Evolutionary conservation across 352 stramenopile species (phyloP).

Genomic region (Phytophthora ramorum): DNA sequence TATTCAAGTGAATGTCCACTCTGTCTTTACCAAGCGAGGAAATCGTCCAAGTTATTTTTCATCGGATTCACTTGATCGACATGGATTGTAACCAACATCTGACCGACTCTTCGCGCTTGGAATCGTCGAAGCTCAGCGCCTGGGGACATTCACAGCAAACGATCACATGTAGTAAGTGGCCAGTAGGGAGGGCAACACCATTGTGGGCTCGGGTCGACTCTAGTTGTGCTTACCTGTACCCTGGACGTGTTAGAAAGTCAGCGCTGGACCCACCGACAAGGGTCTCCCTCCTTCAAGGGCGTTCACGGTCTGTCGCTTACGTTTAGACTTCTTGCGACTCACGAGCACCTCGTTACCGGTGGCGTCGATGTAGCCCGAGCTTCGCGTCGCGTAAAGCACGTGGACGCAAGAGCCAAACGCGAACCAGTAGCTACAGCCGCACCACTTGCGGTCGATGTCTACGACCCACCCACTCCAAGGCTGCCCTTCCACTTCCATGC

Average conservation of each 20-base stretch:
- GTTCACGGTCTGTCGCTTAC: neutral
- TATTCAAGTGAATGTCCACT: neutral
- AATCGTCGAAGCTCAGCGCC: no score
- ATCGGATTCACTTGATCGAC: neutral
- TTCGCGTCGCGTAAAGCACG: neutral
- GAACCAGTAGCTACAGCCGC: slow-evolving; percentile 3
- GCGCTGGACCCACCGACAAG: neutral
- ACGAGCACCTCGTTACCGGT: slow-evolving; percentile 1
- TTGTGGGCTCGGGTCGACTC: no score
- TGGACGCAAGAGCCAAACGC: slow-evolving; percentile 7
- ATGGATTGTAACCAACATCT: no score
- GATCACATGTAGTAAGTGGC: no score
- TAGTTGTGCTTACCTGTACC: no score
- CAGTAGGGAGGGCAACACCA: no score
- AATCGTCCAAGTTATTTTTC: neutral
- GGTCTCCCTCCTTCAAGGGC: neutral
- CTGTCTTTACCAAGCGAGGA: neutral
- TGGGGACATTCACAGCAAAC: no score
- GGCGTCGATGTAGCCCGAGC: neutral
- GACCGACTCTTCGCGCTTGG: no score
- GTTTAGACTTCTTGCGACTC: slow-evolving; percentile 1
- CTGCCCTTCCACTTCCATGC: no score
- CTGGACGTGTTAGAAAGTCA: slow-evolving; percentile 6
- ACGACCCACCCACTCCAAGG: no score
- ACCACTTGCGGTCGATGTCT: slow-evolving; percentile 5